Evolutionary conservation across 1,139 yeast species (phyloP).

Genomic region (Geotrichum phurueaensis): DNA sequence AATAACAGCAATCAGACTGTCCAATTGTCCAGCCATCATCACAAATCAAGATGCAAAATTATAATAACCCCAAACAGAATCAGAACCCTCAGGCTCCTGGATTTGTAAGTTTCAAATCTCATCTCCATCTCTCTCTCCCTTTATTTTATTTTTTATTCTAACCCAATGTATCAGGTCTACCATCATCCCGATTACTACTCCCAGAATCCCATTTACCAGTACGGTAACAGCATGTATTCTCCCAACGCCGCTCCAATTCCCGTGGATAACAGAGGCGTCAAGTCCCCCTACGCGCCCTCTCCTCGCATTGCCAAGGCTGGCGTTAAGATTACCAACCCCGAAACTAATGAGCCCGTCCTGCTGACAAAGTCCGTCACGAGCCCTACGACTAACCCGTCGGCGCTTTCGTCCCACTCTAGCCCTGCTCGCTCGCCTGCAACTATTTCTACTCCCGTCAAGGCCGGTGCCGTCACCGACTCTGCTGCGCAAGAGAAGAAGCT

Average conservation of each 20-base stretch:
- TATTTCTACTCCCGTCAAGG: conserved; percentile 21
- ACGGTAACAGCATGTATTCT: conserved; percentile 9
- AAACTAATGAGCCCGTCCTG: conserved; percentile 18
- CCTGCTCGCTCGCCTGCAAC: conserved; percentile 18
- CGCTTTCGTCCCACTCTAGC: conserved; percentile 5
- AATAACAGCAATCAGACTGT: neutral
- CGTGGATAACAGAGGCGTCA: conserved; percentile 11
- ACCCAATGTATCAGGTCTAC: neutral
- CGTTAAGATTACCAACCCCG: conserved; percentile 17
- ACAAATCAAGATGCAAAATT: neutral
- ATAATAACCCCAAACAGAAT: neutral
- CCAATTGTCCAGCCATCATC: neutral
- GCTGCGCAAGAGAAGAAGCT: conserved; percentile 20
- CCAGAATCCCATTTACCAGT: neutral
- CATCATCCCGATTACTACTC: neutral
- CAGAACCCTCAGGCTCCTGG: neutral
- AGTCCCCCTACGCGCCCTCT: conserved; percentile 13
- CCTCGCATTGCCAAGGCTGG: conserved; percentile 16
- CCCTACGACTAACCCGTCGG: conserved; percentile 9
- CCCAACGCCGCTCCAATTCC: conserved; percentile 12
- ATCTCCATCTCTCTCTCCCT: neutral
- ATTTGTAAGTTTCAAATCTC: neutral
- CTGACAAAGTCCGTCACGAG: conserved; percentile 13
- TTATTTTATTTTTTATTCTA: neutral
- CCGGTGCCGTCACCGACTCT: conserved; percentile 19